phyloP scores from a whole-genome alignment of 257 asterid genomes.

The Gentiana macrophylla region DNA sequence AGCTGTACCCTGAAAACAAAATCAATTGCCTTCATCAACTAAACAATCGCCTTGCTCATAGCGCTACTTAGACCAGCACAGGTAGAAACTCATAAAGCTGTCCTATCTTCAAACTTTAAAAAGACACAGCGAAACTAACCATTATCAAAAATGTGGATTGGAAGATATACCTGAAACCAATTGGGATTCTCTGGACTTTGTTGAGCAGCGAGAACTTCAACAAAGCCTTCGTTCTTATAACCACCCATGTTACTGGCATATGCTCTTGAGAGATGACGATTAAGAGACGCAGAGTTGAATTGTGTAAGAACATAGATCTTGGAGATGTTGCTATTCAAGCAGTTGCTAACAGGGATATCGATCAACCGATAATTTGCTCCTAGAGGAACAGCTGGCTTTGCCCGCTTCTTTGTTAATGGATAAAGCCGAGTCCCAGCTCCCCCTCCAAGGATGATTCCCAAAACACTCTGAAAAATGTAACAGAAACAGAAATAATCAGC shows the following conservation, averaged over 20 bases:
- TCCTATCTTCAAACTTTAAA: too few relatives aligned
- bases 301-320: constrained; percentile 95
- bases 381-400: constrained; percentile 94
- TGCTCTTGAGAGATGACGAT: constrained; percentile 91
- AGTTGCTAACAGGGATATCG: constrained; percentile 96
- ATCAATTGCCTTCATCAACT: neutral
- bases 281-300: constrained; percentile 92
- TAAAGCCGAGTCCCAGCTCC: constrained; percentile 97
- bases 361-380: constrained; percentile 91
- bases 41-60: too few relatives aligned
- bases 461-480: constrained; percentile 50
- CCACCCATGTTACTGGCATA: constrained; percentile 92
- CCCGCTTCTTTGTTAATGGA: constrained; percentile 89
- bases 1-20: constrained; percentile 70
- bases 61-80: too few relatives aligned
- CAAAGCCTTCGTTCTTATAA: constrained; percentile 84
- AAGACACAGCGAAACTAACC: too few relatives aligned
- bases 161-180: constrained; percentile 71
- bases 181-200: constrained; percentile 96
- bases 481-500: neutral
- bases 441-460: constrained; percentile 91
- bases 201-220: constrained; percentile 98
- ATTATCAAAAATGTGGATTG: too few relatives aligned
- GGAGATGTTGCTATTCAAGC: constrained; percentile 83
- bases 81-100: too few relatives aligned